Base-by-base conservation (phyloP, 2,329 filamentous ascomycete species). In the Ascochyta pisi region DNA sequence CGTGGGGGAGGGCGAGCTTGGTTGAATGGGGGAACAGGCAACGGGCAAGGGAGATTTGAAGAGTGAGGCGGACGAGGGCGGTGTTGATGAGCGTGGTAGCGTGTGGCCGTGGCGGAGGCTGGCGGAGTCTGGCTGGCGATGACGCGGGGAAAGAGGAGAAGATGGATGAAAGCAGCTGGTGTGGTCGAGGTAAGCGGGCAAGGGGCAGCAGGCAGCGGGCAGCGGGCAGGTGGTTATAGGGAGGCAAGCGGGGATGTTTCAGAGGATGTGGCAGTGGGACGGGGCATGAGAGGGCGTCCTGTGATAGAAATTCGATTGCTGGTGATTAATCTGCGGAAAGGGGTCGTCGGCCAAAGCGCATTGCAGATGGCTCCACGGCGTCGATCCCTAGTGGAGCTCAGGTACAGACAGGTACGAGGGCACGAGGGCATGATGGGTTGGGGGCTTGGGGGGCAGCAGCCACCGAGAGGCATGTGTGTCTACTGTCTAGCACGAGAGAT, bases 211-310 rank as follows among this genome's bases (percentile, higher is more conserved):
- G 24, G 24, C 24, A 26, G 24, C 8, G 19, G 19, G 19, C 19
- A 19, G 19, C 19, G 19, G 19, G 33, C 48, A 45, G 48, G 19
- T 45, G 54, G 38, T 54, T 60, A 55, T 31, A 51, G 41, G 47
- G 63, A 64, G 45, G 67, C 51, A 62, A 57, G 58, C 63, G 62
- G 67, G 43, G 50, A 59, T 46, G 71, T 68, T 72, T 73, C 68
- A 70, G 58, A 46, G 50, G 62, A 54, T 33, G 38, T 45, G 50
- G 60, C 51, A 35, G 54, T 48, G 57, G 54, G 54, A 57, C 56
- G 54, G 54, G 60, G 68, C 68, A 73, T 71, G 66, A 69, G 64
- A 58, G 63, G 61, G 48, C 24, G 52, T 62, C 56, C 63, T 66
- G 37, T 58, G 61, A 50, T 58, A 58, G 41, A 50, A 38, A 55